These are phyloP conservation scores for Ampelomyces quisqualis DNA, from an alignment of 2,329 filamentous ascomycete genomes.

Conservation along the genomic window DNA sequence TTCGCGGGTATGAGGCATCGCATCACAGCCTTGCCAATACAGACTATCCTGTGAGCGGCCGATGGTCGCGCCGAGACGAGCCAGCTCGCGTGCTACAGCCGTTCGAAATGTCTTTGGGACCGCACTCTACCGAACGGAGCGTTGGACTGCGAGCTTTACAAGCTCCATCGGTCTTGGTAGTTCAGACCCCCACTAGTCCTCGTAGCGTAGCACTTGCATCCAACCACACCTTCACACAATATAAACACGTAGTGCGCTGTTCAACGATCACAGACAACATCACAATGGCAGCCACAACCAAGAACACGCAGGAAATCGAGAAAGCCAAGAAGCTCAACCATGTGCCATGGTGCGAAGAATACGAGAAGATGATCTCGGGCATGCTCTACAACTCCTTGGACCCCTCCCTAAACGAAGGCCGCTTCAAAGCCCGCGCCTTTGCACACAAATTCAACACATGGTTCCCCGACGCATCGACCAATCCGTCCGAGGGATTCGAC, in stretches of 20 bases:
- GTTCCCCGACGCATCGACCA: constrained; percentile 24
- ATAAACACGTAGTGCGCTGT: not conserved
- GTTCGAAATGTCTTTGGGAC: not conserved
- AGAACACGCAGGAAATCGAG: constrained; percentile 48
- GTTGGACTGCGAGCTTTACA: constrained; percentile 23
- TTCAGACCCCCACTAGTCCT: not conserved
- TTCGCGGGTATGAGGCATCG: no score
- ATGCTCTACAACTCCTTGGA: constrained; percentile 58
- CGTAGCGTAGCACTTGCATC: not conserved
- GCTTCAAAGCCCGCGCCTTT: constrained; percentile 57
- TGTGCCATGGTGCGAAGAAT: constrained; percentile 60
- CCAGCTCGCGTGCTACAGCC: not conserved
- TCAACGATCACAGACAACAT: not conserved
- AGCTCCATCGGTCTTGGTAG: not conserved
- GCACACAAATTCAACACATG: constrained; percentile 61
- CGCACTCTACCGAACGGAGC: not conserved
- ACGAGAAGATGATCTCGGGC: constrained; percentile 65
- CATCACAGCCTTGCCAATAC: not conserved
- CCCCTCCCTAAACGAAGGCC: constrained; percentile 53
- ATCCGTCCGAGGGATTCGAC: constrained; percentile 23
- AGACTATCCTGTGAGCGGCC: constrained; percentile 7
- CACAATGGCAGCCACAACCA: constrained; percentile 45
- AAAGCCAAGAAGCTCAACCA: constrained; percentile 53
- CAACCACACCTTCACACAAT: not conserved
- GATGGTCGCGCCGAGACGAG: constrained; percentile 8